A percentile compares a stretch with the other conserved stretches of the same genome.
phyloP scores from a whole-genome alignment of 164 flowering plant genomes.

The Cinnamomum micranthum region DNA sequence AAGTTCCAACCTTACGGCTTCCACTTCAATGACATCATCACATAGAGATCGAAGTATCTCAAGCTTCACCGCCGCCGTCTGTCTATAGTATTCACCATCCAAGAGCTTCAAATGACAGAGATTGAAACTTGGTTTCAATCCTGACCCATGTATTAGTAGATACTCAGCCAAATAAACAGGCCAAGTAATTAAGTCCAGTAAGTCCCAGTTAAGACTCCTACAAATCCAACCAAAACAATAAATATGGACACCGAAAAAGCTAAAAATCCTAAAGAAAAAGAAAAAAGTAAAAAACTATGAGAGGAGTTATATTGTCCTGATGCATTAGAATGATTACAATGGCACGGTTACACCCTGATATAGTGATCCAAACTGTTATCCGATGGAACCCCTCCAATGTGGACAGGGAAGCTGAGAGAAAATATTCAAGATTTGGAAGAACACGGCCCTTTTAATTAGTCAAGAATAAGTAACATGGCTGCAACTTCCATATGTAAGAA shows the following conservation, averaged over 20 bases:
- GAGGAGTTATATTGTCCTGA: neutral
- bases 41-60: slow-evolving; percentile 74
- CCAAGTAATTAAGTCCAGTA: slow-evolving; percentile 83
- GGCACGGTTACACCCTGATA: neutral
- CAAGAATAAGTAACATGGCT: no score
- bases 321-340: neutral
- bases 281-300: no score
- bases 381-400: neutral
- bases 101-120: slow-evolving; percentile 45
- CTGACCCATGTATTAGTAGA: slow-evolving; percentile 50
- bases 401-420: neutral
- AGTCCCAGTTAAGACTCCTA: slow-evolving; percentile 87
- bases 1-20: slow-evolving; percentile 67
- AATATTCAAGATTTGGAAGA: no score
- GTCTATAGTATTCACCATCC: slow-evolving; percentile 58
- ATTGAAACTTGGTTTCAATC: slow-evolving; percentile 43
- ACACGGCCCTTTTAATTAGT: no score
- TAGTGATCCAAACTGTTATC: neutral
- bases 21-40: slow-evolving; percentile 77
- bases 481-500: no score
- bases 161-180: slow-evolving; percentile 80
- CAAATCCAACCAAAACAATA: slow-evolving; percentile 8
- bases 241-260: neutral
- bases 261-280: no score
- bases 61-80: slow-evolving; percentile 53